Percentiles rank a stretch among this genome's conserved stretches.
phyloP scores from a whole-genome alignment of 768 basidiomycete genomes.

The Lactarius indigo region DNA sequence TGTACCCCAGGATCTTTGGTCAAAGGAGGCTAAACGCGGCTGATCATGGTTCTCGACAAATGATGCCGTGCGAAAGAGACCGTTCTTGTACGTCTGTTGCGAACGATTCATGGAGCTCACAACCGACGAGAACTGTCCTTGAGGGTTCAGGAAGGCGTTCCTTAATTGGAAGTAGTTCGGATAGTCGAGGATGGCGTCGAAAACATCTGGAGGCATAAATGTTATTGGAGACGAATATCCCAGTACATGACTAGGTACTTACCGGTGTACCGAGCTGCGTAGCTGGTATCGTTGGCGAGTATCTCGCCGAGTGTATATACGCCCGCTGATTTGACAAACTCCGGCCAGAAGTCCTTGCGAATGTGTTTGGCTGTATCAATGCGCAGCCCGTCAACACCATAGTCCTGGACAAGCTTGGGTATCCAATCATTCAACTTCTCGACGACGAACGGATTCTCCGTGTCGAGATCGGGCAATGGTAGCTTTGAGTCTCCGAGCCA shows the following conservation, averaged over 20 bases:
- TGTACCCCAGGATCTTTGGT: conserved; percentile 42
- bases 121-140: conserved; percentile 35
- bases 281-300: conserved; percentile 39
- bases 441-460: conserved; percentile 46
- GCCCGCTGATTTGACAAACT: conserved; percentile 44
- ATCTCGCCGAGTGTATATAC: conserved; percentile 59
- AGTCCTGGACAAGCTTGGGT: conserved; percentile 42
- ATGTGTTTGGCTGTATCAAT: conserved; percentile 61
- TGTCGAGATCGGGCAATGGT: conserved; percentile 57
- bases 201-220: conserved; percentile 32
- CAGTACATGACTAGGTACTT: conserved; percentile 15
- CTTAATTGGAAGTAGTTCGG: conserved; percentile 45
- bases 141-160: conserved; percentile 37
- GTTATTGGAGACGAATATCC: not conserved
- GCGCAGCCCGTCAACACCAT: conserved; percentile 51
- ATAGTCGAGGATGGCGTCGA: conserved; percentile 48
- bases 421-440: conserved; percentile 47
- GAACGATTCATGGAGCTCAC: conserved; percentile 30
- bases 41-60: conserved; percentile 58
- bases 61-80: conserved; percentile 41
- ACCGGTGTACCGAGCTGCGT: conserved; percentile 42
- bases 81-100: conserved; percentile 39
- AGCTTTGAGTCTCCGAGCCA: conserved; percentile 55
- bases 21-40: conserved; percentile 43
- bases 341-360: conserved; percentile 51